Base-by-base conservation (phyloP, 2,329 filamentous ascomycete genomes). In the Ceratocystis alfenasii region DNA sequence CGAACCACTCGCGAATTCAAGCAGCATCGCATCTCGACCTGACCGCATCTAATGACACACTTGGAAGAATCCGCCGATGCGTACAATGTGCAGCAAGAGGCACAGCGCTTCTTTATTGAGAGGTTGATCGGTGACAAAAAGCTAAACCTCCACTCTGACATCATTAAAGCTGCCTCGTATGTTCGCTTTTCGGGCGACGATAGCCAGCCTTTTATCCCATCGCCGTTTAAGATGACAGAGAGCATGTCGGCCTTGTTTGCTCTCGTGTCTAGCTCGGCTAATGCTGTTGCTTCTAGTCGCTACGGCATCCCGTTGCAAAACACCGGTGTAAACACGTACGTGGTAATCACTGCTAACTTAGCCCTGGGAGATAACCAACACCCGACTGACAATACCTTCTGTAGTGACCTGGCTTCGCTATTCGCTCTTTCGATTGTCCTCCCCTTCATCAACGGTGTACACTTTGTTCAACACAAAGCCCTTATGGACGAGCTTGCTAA, bases 221-320 rank as follows among this genome's bases (percentile, higher is more conserved):
- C 36, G 74, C 79, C 70, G 75, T 78, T 70, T 75, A 78, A 22
- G 73, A 74, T 62, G 70, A 80, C 20, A 76, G 79, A 72, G 73
- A 78, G 70, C 74, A 77, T 74, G 76, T 76, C 20, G 67, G 73
- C 62, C 3, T 67, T 75, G 66, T 76, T 63, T 73, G 74, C 70
- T 70, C 72, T 63, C 70, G 76, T 68, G 69, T 68, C 64, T 44
- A 65, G 48, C 30, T 46, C 62, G 25, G 69, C 63, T 5, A 69
- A 55, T 64, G 68, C 57, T 12, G 63, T 55, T 53, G 63, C 57
- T 15, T 44, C 63, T 53, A 63, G 67, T 22, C 60, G 66, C 12
- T 69, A 69, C 20, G 63, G 63, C 8, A 66, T 63, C 6, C 50
- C 25, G 33, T 36, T 65, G 30, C 68, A 69, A 28, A 48, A 64